phyloP scores from a whole-genome alignment of 495 filamentous ascomycete genomes.

The Cercophora scortea region DNA sequence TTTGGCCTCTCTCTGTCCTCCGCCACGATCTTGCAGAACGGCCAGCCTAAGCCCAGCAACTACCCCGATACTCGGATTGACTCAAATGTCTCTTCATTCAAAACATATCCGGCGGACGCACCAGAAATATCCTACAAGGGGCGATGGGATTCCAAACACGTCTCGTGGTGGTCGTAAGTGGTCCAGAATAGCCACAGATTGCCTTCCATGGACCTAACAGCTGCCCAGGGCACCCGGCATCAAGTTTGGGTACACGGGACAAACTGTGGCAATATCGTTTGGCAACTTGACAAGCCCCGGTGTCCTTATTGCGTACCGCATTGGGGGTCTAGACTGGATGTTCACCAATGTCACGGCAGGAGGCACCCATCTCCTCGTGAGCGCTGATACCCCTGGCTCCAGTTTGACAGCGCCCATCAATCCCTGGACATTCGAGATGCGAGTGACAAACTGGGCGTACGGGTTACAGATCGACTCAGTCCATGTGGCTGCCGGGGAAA shows the following conservation, averaged over 20 bases:
- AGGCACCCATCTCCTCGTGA: conserved; percentile 54
- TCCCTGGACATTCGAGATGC: conserved; percentile 43
- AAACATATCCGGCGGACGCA: conserved; percentile 46
- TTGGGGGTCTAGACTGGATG: conserved; percentile 57
- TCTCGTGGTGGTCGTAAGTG: conserved; percentile 58
- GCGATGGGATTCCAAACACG: conserved; percentile 58
- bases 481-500: conserved; percentile 41
- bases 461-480: conserved; percentile 54
- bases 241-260: conserved; percentile 58
- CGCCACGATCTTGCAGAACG: conserved; percentile 56
- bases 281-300: conserved; percentile 48
- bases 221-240: conserved; percentile 47
- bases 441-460: conserved; percentile 61
- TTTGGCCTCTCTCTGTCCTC: conserved; percentile 16
- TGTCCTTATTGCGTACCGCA: conserved; percentile 54
- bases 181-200: no score
- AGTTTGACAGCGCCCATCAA: conserved; percentile 29
- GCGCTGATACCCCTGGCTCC: conserved; percentile 31
- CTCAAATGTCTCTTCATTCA: conserved; percentile 26
- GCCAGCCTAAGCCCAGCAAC: conserved; percentile 42
- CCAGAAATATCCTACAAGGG: conserved; percentile 62
- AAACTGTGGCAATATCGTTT: conserved; percentile 55
- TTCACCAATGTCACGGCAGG: conserved; percentile 59
- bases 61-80: conserved; percentile 43
- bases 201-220: background rate